Conservation (phyloP, 2,329 filamentous ascomycete genomes). For the Hypoxylon sp. region DNA sequence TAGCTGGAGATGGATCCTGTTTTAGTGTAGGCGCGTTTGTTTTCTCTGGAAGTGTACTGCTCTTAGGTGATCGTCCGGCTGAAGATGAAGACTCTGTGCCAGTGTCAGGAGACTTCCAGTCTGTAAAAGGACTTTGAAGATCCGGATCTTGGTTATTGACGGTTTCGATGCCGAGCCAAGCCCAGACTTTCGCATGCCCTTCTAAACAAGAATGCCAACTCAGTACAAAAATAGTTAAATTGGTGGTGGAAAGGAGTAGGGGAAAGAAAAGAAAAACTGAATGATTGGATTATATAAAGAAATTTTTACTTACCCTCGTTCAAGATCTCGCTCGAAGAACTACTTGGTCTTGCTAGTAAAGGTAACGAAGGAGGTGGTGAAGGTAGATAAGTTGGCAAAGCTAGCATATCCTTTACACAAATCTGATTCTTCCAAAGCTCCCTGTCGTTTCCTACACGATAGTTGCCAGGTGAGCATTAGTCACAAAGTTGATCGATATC, state of each 20-base stretch:
- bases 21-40: background rate
- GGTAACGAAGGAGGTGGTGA: background rate
- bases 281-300: background rate
- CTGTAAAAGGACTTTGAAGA: conserved; percentile 5
- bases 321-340: background rate
- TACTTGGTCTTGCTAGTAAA: background rate
- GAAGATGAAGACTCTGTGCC: background rate
- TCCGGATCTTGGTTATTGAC: conserved; percentile 8
- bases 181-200: background rate
- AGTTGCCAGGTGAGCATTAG: background rate
- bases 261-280: background rate
- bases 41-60: background rate
- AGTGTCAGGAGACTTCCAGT: background rate
- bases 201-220: conserved; percentile 1
- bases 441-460: background rate
- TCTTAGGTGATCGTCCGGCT: background rate
- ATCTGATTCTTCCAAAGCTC: background rate
- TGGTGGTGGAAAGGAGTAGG: background rate
- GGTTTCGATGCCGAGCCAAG: background rate
- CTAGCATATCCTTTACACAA: background rate
- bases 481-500: background rate
- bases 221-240: background rate
- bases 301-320: conserved; percentile 1
- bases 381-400: background rate
- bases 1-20: background rate